phyloP scores from a whole-genome alignment of 768 basidiomycete genomes.

The Leccinellum rugosiceps region DNA sequence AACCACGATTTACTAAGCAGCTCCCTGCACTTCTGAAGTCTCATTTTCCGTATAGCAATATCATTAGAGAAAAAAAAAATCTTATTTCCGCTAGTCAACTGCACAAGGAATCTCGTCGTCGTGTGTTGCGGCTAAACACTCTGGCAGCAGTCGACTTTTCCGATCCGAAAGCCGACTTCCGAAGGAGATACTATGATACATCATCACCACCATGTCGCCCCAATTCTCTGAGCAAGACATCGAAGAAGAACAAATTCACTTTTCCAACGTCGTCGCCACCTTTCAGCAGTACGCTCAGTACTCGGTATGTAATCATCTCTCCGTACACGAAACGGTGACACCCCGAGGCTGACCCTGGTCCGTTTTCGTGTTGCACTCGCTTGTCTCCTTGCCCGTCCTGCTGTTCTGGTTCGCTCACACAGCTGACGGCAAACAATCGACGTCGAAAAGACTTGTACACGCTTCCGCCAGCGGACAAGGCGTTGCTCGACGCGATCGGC shows the following conservation, averaged over 20 bases:
- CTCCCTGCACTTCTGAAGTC: too few species aligned
- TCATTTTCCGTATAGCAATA: too few species aligned
- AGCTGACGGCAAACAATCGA: constrained; percentile 60
- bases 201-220: constrained; percentile 15
- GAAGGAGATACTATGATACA: not conserved
- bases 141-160: too few species aligned
- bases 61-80: too few species aligned
- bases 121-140: too few species aligned
- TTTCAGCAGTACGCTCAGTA: constrained; percentile 76
- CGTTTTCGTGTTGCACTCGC: not conserved
- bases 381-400: too few species aligned
- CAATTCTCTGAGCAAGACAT: constrained; percentile 33
- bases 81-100: too few species aligned
- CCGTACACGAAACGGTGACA: not conserved
- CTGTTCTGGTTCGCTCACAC: not conserved
- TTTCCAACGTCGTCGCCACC: constrained; percentile 69
- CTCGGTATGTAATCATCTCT: constrained; percentile 40
- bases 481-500: constrained; percentile 61
- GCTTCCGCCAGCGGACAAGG: constrained; percentile 66
- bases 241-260: constrained; percentile 65
- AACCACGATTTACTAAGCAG: not conserved
- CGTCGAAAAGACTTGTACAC: constrained; percentile 77
- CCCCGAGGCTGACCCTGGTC: not conserved
- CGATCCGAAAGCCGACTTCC: not conserved
- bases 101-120: too few species aligned